Evolutionary conservation across 1,284 basidiomycete species (phyloP), one percentile per base, ranked within the genome.

Genomic region (Papiliotrema laurentii): DNA sequence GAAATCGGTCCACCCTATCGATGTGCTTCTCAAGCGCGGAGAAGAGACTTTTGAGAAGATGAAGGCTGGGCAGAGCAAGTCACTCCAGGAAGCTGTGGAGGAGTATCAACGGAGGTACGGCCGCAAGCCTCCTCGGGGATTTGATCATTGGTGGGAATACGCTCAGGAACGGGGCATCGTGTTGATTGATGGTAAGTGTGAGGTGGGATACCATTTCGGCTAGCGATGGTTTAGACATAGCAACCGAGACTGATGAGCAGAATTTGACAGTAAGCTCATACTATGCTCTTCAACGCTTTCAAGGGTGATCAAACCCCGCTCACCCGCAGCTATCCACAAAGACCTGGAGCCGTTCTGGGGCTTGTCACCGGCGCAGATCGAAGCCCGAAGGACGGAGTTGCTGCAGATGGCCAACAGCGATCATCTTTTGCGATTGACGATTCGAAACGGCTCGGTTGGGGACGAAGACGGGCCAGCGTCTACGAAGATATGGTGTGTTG

Each of bases 51-150:
- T 14, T 16, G 2, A 25, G 10, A 16, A 36, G 19, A 14, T 39
- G 44, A 11, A 28, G 5, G 6, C 11, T 28, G 66, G 63, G 19
- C 74, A 76, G 56, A 69, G 64, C 5, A 64, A 65, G 43, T 71
- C 69, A 0, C 61, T 76, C n/a, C 53, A 58, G 7, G 58, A 75
- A 41, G 75, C 75, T 1, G 71, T 75, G 0, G 54, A 25, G 2
- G 76, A 75, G 53, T 78, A 78, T 51, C 53, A 57, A 21, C 53
- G 63, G 24, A 46, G 76, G 19, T 74, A 77, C 50, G 56, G 59
- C 3, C 64, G 76, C 1, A 48, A 56, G 5, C 77, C 77, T n/a
- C 77, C 77, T 0, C 70, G 62, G 46, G 77, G 76, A 0, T 78
- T 77, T 47, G 73, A 77, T 42, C 42, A 54, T 24, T 73, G 73